These are phyloP conservation scores for Yarrowia porcina DNA, from an alignment of 805 yeast species.

Conservation along the genomic window DNA sequence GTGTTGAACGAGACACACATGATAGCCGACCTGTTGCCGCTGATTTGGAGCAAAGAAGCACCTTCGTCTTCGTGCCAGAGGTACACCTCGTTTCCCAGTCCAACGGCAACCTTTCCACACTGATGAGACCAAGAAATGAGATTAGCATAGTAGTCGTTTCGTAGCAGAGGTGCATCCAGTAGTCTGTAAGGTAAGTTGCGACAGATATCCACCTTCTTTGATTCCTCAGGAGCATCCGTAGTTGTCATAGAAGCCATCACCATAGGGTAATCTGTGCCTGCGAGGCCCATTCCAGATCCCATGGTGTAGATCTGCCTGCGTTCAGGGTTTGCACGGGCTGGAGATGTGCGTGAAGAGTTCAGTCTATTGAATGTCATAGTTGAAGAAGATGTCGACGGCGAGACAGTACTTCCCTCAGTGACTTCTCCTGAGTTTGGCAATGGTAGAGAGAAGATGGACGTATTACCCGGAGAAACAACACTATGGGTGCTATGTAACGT, in stretches of 20 bases:
- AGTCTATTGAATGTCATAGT: neutral
- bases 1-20: constrained; percentile 28
- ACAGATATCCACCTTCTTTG: neutral
- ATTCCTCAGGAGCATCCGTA: neutral
- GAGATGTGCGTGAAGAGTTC: neutral
- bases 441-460: constrained; percentile 4
- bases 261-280: constrained; percentile 11
- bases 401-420: neutral
- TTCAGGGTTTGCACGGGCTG: neutral
- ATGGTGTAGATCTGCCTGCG: constrained; percentile 7
- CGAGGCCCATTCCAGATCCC: constrained; percentile 15
- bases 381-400: neutral
- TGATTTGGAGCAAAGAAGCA: constrained; percentile 42
- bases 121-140: constrained; percentile 64
- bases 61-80: constrained; percentile 56
- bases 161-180: constrained; percentile 61
- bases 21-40: neutral
- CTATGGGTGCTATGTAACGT: neutral
- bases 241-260: neutral
- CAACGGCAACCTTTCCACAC: constrained; percentile 54
- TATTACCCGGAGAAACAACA: neutral
- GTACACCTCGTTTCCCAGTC: constrained; percentile 53
- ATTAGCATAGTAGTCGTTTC: constrained; percentile 73
- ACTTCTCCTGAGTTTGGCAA: neutral
- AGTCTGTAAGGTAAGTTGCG: constrained; percentile 44